Percentiles rank a stretch among this genome's conserved stretches.
These are phyloP conservation scores for Didymella lethalis DNA, from an alignment of 2,329 filamentous ascomycete species.

Conservation along the genomic window DNA sequence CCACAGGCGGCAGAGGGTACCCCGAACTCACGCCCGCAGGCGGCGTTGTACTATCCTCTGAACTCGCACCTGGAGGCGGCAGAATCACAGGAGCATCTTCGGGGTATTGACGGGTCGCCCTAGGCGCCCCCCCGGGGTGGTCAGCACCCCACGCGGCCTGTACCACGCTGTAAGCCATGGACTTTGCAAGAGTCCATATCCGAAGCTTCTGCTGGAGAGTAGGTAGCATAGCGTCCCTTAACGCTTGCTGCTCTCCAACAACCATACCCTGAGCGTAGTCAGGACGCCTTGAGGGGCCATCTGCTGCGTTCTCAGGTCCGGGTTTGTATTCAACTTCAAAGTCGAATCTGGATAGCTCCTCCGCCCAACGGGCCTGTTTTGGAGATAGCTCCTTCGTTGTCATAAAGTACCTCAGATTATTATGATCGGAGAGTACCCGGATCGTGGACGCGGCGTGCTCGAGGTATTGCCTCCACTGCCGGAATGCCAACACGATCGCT, in stretches of 20 bases:
- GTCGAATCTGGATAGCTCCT: background rate
- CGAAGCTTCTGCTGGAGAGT: slow-evolving; percentile 10
- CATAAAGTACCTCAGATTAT: too few relatives aligned
- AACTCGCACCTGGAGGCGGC: background rate
- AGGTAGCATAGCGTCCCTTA: slow-evolving; percentile 5
- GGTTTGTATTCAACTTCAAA: slow-evolving; percentile 3
- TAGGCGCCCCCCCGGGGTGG: background rate
- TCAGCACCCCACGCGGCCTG: background rate
- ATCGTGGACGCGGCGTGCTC: slow-evolving; percentile 2
- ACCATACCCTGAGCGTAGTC: slow-evolving; percentile 3
- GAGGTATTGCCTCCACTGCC: slow-evolving; percentile 12
- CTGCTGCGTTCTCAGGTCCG: background rate
- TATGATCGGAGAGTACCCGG: slow-evolving; percentile 11
- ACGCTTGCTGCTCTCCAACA: slow-evolving; percentile 5
- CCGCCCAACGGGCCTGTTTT: too few relatives aligned
- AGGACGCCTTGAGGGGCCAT: background rate
- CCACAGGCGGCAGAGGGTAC: too few relatives aligned
- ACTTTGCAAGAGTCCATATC: slow-evolving; percentile 4
- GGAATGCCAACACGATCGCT: slow-evolving; percentile 3
- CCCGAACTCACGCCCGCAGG: too few relatives aligned
- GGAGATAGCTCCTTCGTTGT: too few relatives aligned
- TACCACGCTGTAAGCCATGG: background rate
- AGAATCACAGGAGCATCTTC: slow-evolving; percentile 1
- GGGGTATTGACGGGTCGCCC: background rate
- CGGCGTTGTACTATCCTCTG: background rate